Base-by-base conservation (phyloP, 2,329 filamentous ascomycete species). In the Colletotrichum ledebouriae region DNA sequence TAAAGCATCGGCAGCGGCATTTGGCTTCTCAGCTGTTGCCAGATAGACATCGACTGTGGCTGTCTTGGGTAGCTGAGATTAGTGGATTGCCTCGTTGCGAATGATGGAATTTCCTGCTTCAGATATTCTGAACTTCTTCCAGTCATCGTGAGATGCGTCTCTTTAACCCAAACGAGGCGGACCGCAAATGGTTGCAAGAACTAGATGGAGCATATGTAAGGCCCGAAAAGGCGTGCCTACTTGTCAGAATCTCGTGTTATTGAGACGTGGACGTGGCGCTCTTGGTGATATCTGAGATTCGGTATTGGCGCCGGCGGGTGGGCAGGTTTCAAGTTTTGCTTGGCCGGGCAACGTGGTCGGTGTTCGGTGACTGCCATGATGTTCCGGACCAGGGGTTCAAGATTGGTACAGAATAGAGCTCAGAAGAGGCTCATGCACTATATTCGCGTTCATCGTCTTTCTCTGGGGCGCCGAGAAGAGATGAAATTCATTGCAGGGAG, bases 291-390 rank as follows among this genome's bases (percentile, higher is more conserved):
- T 63, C 37, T 53, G 39, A 39, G 22, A 15, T 39, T 53, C 29
- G 52, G 44, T 67, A 67, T 53, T 46, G 50, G n/a, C 34, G 50
- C 50, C 29, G 53, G 50, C 29, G 53, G 50, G 46, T 52, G 20
- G 50, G 41, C 58, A 22, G 52, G 65, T 65, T 68, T 64, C 65
- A 65, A 17, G 47, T 68, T 53, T 52, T 25, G 9, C 20, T 22
- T 39, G 53, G 34, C 60, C 25, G 49, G 55, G 60, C 13, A 57
- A 42, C 47, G 20, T 60, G 41, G 49, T 47, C 61, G 41, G 34
- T 42, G 7, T 56, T 68, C 41, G 47, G 65, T 42, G 53, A 42
- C 17, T 42, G 46, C 34, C 22, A 34, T 42, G 42, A 13, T 2
- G 17, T 25, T n/a, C 17, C 29, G 50, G 37, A 42, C 63, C 63